Percentiles rank a stretch among this genome's conserved stretches.
phyloP scores from a whole-genome alignment of 176 grass and related monocot genomes.

The Oryza coarctata region DNA sequence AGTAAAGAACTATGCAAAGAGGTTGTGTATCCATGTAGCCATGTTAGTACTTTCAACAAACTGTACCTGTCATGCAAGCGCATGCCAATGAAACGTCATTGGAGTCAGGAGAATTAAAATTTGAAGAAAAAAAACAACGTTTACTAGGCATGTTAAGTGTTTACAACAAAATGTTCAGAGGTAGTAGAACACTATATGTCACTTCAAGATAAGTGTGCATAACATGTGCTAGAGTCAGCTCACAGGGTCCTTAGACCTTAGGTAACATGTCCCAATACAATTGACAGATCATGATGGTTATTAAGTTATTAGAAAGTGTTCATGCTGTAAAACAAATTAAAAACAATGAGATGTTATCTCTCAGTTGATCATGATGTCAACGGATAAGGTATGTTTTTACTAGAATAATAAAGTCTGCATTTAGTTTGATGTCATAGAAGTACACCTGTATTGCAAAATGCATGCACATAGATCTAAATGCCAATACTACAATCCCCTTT shows the following conservation, averaged over 20 bases:
- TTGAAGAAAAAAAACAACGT: background rate
- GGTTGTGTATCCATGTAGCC: background rate
- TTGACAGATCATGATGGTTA: background rate
- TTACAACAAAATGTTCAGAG: background rate
- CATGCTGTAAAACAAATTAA: background rate
- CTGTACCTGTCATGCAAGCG: background rate
- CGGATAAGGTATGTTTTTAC: background rate
- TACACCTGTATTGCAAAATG: slow-evolving; percentile 7
- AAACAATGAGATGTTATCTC: background rate
- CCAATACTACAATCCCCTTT: slow-evolving; percentile 9
- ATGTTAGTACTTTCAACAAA: background rate
- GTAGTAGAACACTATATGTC: background rate
- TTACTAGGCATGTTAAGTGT: slow-evolving; percentile 8
- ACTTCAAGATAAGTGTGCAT: background rate
- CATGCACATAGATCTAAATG: background rate
- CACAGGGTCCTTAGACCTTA: background rate
- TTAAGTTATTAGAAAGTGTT: slow-evolving; percentile 7
- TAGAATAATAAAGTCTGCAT: background rate
- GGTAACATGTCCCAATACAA: slow-evolving; percentile 13
- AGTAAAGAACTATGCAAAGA: background rate
- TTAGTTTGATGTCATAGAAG: background rate
- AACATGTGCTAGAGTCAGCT: background rate
- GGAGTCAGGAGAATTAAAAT: background rate
- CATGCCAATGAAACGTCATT: background rate
- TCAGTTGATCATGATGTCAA: slow-evolving; percentile 14